Evolutionary conservation across 2,329 filamentous ascomycete species (phyloP), one percentile per base, ranked within the genome.

Genomic region (Diaporthe vaccinii): DNA sequence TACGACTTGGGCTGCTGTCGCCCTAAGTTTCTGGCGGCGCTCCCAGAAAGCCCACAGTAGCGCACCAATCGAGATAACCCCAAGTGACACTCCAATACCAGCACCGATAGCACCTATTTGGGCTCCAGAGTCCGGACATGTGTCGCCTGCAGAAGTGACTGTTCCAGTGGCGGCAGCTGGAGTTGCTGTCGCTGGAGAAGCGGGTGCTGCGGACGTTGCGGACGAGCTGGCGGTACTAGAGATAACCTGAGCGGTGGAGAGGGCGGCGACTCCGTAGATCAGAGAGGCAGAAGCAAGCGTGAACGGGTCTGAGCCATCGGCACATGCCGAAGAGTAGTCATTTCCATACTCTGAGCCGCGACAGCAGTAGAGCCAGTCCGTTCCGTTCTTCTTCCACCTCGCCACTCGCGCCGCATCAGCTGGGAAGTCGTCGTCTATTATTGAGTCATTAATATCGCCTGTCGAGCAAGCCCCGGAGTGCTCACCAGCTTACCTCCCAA

Each of bases 351-450:
- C 41, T 34, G 61, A 49, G 28, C 41, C 61, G 17, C 49, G 41
- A 49, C 61, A 67, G 9, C 41, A 67, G 28, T 67, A 67, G 5
- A 67, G 61, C 61, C 61, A 65, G 4, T 67, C 20, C 10, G 61
- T 49, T 4, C 28, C 28, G 22, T 49, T 49, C 15, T 49, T 67
- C 28, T 67, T 49, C 61, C 41, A 67, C 8, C 61, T 67, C 10
- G 41, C 61, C 10, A 67, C 41, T 34, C 61, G 17, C 2, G 61
- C 61, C 41, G 61, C 61, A 34, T 67, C 41, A n/a, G 61, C 41
- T 20, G 61, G 61, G 44, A 49, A 67, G 44, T 67, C 44, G n/a
- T 34, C 4, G 17, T 67, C 41, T 67, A 9, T 14, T 15, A 12
- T 31, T 6, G n/a, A 2, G 22, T 22, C 7, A n/a, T 49, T n/a